phyloP scores from a whole-genome alignment of 2,329 filamentous ascomycete genomes.

The Penicillium occitanis region DNA sequence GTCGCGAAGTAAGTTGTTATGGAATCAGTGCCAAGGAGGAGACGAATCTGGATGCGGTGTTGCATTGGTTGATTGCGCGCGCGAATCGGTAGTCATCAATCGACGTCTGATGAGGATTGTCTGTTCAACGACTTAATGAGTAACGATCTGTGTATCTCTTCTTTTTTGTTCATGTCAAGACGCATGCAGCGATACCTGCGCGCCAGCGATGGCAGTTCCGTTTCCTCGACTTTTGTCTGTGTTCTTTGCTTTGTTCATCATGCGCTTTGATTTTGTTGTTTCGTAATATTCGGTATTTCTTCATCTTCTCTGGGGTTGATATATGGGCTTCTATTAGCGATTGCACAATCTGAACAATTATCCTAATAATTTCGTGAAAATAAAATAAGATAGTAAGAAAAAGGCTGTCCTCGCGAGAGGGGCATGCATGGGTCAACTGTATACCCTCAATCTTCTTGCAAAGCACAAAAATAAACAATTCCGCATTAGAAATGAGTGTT shows the following conservation, averaged over 20 bases:
- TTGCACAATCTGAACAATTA: background rate
- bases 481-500: no score
- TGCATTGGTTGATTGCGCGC: conserved; percentile 94
- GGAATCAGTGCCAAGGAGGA: conserved; percentile 98
- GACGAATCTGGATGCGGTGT: conserved; percentile 94
- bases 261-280: background rate
- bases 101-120: background rate
- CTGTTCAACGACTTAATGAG: conserved; percentile 17
- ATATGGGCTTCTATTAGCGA: background rate
- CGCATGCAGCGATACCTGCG: conserved; percentile 41
- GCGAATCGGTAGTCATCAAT: conserved; percentile 63
- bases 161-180: conserved; percentile 43
- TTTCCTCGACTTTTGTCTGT: background rate
- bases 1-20: conserved; percentile 96
- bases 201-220: conserved; percentile 47
- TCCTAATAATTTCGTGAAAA: background rate
- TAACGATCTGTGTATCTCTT: conserved; percentile 20
- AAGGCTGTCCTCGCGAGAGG: background rate
- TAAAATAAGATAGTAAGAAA: no score
- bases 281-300: background rate
- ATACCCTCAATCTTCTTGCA: background rate
- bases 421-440: background rate
- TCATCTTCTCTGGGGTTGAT: background rate
- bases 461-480: no score
- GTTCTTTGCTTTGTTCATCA: background rate